Conservation (phyloP, 768 basidiomycete species). For the Tylopilus plumbeoviolaceoides region DNA sequence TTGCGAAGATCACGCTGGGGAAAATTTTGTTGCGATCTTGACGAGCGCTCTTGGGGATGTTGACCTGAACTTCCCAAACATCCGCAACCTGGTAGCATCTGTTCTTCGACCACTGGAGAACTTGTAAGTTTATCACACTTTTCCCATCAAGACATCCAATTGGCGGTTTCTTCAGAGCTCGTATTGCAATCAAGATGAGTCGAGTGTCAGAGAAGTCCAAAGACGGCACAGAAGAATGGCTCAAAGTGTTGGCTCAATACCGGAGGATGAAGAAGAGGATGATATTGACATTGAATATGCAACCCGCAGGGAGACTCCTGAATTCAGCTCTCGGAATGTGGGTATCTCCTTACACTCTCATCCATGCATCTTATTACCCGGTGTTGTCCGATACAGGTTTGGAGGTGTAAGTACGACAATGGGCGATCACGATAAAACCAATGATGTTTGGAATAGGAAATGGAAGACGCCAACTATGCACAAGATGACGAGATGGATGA, state of each 20-base stretch:
- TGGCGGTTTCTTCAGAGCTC: conserved; percentile 55
- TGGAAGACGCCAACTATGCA: conserved; percentile 73
- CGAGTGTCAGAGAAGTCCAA: conserved; percentile 65
- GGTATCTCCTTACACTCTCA: conserved; percentile 24
- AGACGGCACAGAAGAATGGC: conserved; percentile 44
- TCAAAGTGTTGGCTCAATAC: conserved; percentile 40
- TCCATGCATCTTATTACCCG: conserved; percentile 6
- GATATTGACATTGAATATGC: conserved; percentile 54
- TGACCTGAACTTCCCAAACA: conserved; percentile 93
- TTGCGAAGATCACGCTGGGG: conserved; percentile 98
- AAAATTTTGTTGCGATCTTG: conserved; percentile 86
- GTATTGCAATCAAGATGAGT: conserved; percentile 98
- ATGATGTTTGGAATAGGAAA: conserved; percentile 51
- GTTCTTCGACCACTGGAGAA: conserved; percentile 87
- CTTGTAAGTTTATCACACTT: conserved; percentile 53
- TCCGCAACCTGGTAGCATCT: conserved; percentile 79
- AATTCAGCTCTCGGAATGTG: conserved; percentile 96
- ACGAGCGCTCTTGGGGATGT: conserved; percentile 88
- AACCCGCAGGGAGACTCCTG: conserved; percentile 78
- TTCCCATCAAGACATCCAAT: background rate
- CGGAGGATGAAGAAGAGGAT: conserved; percentile 49
- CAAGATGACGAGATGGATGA: conserved; percentile 77
- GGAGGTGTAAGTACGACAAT: conserved; percentile 61
- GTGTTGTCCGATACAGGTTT: conserved; percentile 40
- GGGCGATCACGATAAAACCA: conserved; percentile 12